These are phyloP conservation scores for Hanseniaspora jakobsenii DNA, from an alignment of 805 yeast species.

Conservation along the genomic window DNA sequence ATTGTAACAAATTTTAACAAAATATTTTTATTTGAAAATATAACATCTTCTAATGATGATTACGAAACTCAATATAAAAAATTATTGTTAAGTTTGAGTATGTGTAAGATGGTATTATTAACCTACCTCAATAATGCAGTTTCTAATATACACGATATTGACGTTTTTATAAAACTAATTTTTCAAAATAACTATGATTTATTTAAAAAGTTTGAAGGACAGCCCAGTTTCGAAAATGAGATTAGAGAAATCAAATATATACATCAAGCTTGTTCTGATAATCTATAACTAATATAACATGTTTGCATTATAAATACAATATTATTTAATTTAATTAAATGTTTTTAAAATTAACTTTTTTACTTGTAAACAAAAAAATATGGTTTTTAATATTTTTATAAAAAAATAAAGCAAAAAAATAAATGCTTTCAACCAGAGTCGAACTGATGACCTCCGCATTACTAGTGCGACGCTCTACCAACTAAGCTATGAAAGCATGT, in stretches of 20 bases:
- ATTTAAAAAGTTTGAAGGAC: too few relatives aligned
- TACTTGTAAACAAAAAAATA: too few relatives aligned
- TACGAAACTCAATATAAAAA: neutral
- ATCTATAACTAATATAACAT: neutral
- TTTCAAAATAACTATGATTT: too few relatives aligned
- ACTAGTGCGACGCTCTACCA: neutral
- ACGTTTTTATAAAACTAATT: neutral
- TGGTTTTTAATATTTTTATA: neutral
- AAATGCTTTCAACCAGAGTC: conserved; percentile 33
- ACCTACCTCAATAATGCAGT: neutral
- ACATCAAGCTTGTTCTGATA: neutral
- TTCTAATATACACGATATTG: neutral
- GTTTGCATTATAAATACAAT: neutral
- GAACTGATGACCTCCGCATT: neutral
- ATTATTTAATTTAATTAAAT: neutral
- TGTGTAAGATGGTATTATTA: conserved; percentile 1
- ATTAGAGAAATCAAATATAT: neutral
- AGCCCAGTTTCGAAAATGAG: too few relatives aligned
- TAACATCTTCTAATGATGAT: too few relatives aligned
- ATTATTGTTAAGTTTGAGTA: neutral
- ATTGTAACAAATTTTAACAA: neutral
- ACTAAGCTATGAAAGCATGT: neutral
- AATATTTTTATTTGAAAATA: neutral
- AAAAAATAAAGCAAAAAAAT: neutral
- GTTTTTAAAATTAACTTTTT: too few relatives aligned